Base-by-base conservation (phyloP, 1,139 yeast species). In the Yamadazyma triangularis region DNA sequence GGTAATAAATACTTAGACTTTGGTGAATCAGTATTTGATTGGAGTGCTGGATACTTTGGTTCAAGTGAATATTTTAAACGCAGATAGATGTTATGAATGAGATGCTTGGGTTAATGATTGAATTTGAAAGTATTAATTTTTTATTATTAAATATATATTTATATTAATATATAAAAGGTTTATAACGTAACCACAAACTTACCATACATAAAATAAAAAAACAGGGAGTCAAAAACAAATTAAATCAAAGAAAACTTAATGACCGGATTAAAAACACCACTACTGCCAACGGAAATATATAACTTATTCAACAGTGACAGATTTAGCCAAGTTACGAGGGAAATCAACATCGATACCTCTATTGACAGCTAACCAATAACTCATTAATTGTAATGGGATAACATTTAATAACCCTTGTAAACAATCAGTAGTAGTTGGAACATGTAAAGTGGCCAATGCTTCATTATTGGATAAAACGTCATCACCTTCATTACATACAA, bases 311-410 rank as follows among this genome's bases (percentile, higher is more conserved):
- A 93, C 98, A 32, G 99, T 93, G 37, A 93, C 98, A 28, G 95
- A 82, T 71, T 93, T 93, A 43, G 99, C 99, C 67, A 93, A 76
- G 68, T 93, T 93, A 66, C 98, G 82, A 47, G 99, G 99, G 78
- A 91, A 91, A 60, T 93, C 99, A 37, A 93, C 98, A 57, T 93
- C 95, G 50, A 86, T 83, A 26, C 97, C 97, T 58, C 91, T 84
- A 64, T 83, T 80, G 35, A 87, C 91, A 31, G 98, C 97, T 53
- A 93, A 74, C 93, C 96, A 89, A 70, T 93, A 93, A 56, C 96
- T 83, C 79, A 89, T 89, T 58, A 93, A 73, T 65, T 93, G 99
- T 55, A 93, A 64, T 35, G 98, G 98, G 50, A 93, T 78, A 45
- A 93, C 94, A 56, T 91, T 93, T 56, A 93, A 71, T 51, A 93